These are phyloP conservation scores for Gossypium gossypioides DNA, from an alignment of 441 rosid genomes.

Conservation along the genomic window DNA sequence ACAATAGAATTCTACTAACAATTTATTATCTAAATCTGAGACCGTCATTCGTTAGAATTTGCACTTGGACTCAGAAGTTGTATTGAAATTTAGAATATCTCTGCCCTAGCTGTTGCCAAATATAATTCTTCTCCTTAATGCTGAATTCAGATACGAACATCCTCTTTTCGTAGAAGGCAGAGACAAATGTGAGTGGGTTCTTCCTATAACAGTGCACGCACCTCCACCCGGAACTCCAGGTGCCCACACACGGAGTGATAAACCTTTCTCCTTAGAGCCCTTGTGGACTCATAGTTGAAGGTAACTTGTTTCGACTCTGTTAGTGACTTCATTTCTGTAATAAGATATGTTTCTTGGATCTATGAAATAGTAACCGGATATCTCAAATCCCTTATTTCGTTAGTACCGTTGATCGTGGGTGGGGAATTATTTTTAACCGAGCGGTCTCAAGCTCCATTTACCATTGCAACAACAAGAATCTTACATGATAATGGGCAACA, in stretches of 20 bases:
- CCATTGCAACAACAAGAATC: not conserved
- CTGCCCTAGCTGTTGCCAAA: not conserved
- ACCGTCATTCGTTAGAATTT: not conserved
- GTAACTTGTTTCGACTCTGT: not conserved
- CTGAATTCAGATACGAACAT: constrained; percentile 65
- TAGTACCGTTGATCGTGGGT: not conserved
- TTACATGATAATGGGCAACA: not conserved
- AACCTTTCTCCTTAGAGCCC: constrained; percentile 56
- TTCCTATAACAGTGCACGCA: constrained; percentile 82
- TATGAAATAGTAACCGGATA: not conserved
- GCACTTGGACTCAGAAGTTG: not conserved
- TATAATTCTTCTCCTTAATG: not conserved
- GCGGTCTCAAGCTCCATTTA: not conserved
- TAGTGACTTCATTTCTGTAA: not conserved
- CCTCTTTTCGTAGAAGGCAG: constrained; percentile 71
- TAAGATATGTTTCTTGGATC: not conserved
- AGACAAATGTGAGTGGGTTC: constrained; percentile 87
- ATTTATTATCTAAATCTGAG: not conserved
- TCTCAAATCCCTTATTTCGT: not conserved
- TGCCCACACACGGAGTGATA: constrained; percentile 44
- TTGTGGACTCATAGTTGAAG: constrained; percentile 57
- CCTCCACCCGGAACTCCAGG: constrained; percentile 53
- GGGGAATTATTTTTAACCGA: not conserved
- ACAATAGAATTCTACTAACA: too few relatives aligned
- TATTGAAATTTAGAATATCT: not conserved